phyloP scores from a whole-genome alignment of 768 basidiomycete genomes.

The Boletus huronensis region DNA sequence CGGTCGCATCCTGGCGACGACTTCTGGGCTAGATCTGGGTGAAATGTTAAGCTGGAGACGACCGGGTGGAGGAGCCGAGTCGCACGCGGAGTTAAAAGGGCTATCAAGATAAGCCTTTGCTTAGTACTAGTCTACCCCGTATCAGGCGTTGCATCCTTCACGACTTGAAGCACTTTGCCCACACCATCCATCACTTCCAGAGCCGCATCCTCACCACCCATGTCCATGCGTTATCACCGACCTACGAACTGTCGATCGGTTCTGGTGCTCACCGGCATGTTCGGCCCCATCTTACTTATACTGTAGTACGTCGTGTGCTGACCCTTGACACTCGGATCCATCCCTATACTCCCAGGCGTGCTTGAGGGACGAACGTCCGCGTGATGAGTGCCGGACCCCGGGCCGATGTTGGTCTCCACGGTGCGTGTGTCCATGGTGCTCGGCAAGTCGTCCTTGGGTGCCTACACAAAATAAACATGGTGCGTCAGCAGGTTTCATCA shows the following conservation, averaged over 20 bases:
- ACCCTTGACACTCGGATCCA: conserved; percentile 26
- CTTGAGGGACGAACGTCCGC: conserved; percentile 31
- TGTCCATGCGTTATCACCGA: conserved; percentile 15
- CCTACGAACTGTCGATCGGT: conserved; percentile 20
- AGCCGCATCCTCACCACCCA: conserved; percentile 28
- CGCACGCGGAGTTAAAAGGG: conserved; percentile 4
- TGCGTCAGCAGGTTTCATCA: neutral
- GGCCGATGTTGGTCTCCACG: conserved; percentile 31
- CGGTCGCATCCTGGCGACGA: neutral
- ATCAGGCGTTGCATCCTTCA: conserved; percentile 19
- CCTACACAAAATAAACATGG: conserved; percentile 5
- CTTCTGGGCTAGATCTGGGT: neutral
- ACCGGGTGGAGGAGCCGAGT: neutral
- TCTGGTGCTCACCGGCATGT: conserved; percentile 32
- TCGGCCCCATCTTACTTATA: conserved; percentile 21
- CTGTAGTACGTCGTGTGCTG: conserved; percentile 34
- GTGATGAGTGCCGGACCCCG: conserved; percentile 34
- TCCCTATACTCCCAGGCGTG: conserved; percentile 33
- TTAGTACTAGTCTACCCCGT: conserved; percentile 19
- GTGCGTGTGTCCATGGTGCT: conserved; percentile 22
- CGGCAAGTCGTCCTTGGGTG: conserved; percentile 21
- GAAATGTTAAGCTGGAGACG: neutral
- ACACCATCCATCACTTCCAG: conserved; percentile 29
- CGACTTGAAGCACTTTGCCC: conserved; percentile 21
- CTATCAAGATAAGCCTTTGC: conserved; percentile 10